Evolutionary conservation across 805 yeast species (phyloP).

Genomic region (Grigorovia jiainica): DNA sequence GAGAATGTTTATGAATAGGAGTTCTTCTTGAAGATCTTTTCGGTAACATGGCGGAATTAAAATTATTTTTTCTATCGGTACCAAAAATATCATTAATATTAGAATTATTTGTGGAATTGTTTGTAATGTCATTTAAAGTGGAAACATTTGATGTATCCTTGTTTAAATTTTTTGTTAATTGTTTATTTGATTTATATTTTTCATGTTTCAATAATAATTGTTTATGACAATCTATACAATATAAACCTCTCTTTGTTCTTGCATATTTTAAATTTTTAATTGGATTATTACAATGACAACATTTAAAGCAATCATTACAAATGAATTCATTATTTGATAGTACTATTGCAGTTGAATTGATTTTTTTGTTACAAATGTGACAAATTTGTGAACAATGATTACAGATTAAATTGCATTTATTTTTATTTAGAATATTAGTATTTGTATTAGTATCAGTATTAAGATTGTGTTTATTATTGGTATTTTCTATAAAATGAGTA

Average conservation of each 20-base stretch:
- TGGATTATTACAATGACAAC: slow-evolving; percentile 76
- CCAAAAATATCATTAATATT: neutral
- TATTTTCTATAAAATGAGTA: neutral
- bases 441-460: neutral
- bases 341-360: slow-evolving; percentile 80
- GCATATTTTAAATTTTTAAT: slow-evolving; percentile 89
- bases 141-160: neutral
- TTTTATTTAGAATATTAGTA: too few relatives aligned
- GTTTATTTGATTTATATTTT: slow-evolving; percentile 25
- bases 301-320: slow-evolving; percentile 81
- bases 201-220: slow-evolving; percentile 66
- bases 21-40: slow-evolving; percentile 17
- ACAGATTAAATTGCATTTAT: too few relatives aligned
- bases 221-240: slow-evolving; percentile 90
- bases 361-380: slow-evolving; percentile 72
- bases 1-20: slow-evolving; percentile 2
- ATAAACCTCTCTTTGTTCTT: slow-evolving; percentile 82
- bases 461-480: neutral
- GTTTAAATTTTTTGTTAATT: slow-evolving; percentile 1
- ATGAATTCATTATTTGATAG: slow-evolving; percentile 83
- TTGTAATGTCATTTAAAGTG: neutral
- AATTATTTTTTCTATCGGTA: neutral
- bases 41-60: slow-evolving; percentile 16
- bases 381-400: slow-evolving; percentile 85
- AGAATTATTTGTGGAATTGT: neutral